Base-by-base conservation (phyloP, 805 yeast genomes). In the Ogataea pini region DNA sequence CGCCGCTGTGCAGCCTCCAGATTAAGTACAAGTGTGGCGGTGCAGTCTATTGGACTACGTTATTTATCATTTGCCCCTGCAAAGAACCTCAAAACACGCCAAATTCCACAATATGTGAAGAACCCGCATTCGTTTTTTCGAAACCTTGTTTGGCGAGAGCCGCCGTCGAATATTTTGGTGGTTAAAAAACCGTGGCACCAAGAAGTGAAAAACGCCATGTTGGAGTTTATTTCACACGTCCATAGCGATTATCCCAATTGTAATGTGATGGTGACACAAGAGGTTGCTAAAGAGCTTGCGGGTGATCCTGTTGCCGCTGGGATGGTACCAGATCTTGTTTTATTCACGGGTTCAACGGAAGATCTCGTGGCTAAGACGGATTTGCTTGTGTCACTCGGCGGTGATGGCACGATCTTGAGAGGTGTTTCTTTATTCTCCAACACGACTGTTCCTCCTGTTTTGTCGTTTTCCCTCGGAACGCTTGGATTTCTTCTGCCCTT, bases 361-460 rank as follows among this genome's bases (percentile, higher is more conserved):
- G 85, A 82, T 8, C 79, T 89, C 36, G 75, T 80, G 1, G 58
- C 71, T 9, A 86, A 82, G 57, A 79, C 96, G 0, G 98, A 91
- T 61, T 65, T 91, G 36, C 70, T 91, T 32, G 90, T 91, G 7
- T 86, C 96, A 0, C 67, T 91, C 33, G 98, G 98, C n/a, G 98
- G 98, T 16, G 98, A 91, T 66, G 98, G 98, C 4, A 91, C 97
- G 0, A 89, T 89, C 47, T 67, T 91, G 37, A 78, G 91, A 46
- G 96, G 92, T 0, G 92, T 89, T 0, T 82, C 94, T 4, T 71
- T 82, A 58, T 91, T 91, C 62, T 81, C 85, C 46, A 80, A 82
- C 60, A 74, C 74, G 8, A 73, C 71, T 27, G 94, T 89, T 3
- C 98, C 98, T 1, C 98, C 98, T 0, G 88, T 91, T 0, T 68